Conservation (phyloP, 306 rosid genomes). For the Medicago arabica region DNA sequence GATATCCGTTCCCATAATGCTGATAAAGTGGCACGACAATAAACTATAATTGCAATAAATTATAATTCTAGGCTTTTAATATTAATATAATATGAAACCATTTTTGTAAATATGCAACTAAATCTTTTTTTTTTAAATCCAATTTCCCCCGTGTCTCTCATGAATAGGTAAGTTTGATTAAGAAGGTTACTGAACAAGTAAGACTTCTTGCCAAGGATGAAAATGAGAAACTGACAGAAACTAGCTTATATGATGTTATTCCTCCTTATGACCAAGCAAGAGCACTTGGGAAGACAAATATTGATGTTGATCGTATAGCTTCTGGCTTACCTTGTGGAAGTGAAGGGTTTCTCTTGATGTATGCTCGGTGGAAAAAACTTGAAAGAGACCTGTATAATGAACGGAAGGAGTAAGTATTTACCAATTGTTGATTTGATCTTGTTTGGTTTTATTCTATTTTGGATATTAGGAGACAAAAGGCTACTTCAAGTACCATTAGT, state of each 20-base stretch:
- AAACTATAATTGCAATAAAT: not conserved
- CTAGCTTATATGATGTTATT: slow-evolving; percentile 69
- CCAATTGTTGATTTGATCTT: slow-evolving; percentile 26
- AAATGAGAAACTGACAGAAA: slow-evolving; percentile 70
- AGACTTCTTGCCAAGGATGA: slow-evolving; percentile 82
- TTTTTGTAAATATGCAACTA: slow-evolving; percentile 10
- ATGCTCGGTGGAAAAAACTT: slow-evolving; percentile 97
- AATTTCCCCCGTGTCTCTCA: slow-evolving; percentile 28
- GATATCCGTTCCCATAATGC: not conserved
- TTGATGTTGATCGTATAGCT: slow-evolving; percentile 92
- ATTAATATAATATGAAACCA: slow-evolving; percentile 24
- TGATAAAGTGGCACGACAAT: not conserved
- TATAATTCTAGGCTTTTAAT: slow-evolving; percentile 1
- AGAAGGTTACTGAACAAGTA: slow-evolving; percentile 97
- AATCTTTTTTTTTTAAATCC: slow-evolving; percentile 22
- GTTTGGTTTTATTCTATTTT: slow-evolving; percentile 18
- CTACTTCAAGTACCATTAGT: slow-evolving; percentile 24
- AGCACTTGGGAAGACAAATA: slow-evolving; percentile 96
- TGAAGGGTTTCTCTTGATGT: slow-evolving; percentile 96
- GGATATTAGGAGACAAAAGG: slow-evolving; percentile 2
- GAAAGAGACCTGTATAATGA: slow-evolving; percentile 91
- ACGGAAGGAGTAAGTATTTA: slow-evolving; percentile 80
- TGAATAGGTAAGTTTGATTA: slow-evolving; percentile 72
- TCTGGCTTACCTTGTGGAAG: slow-evolving; percentile 99
- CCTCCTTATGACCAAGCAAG: slow-evolving; percentile 98